Percentiles rank a stretch among this genome's conserved stretches.
Evolutionary conservation across 805 yeast genomes (phyloP).

Genomic region (Diddensiella transvaalensis): DNA sequence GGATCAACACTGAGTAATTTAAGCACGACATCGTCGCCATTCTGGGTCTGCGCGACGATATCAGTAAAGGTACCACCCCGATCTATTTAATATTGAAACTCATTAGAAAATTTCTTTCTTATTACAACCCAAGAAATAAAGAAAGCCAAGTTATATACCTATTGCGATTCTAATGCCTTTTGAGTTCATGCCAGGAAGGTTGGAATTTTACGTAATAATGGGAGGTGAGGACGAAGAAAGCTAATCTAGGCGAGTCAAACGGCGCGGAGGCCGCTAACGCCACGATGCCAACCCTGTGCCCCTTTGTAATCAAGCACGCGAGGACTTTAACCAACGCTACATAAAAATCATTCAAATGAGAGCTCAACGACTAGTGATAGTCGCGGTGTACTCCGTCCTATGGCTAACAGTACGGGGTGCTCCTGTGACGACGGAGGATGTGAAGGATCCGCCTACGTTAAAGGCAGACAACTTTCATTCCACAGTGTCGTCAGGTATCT

Average conservation of each 20-base stretch:
- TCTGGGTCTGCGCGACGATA: slow-evolving; percentile 51
- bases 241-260: too few species aligned
- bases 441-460: slow-evolving; percentile 33
- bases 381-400: too few species aligned
- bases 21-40: slow-evolving; percentile 59
- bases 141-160: slow-evolving; percentile 15
- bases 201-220: neutral
- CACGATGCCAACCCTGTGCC: too few species aligned
- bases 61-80: slow-evolving; percentile 95
- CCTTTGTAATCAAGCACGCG: too few species aligned
- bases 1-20: slow-evolving; percentile 89
- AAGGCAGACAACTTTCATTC: slow-evolving; percentile 49
- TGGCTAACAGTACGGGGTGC: slow-evolving; percentile 1
- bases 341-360: too few species aligned
- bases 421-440: slow-evolving; percentile 5
- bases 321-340: too few species aligned
- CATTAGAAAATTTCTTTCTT: neutral
- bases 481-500: slow-evolving; percentile 49
- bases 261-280: too few species aligned
- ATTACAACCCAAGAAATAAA: neutral
- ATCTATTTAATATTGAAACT: slow-evolving; percentile 22
- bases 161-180: slow-evolving; percentile 23
- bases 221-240: too few species aligned
- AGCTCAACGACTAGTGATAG: too few species aligned
- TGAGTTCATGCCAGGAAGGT: neutral